Evolutionary conservation across 768 basidiomycete species (phyloP), one percentile per base, ranked within the genome.

Genomic region (Lentinula sp.): DNA sequence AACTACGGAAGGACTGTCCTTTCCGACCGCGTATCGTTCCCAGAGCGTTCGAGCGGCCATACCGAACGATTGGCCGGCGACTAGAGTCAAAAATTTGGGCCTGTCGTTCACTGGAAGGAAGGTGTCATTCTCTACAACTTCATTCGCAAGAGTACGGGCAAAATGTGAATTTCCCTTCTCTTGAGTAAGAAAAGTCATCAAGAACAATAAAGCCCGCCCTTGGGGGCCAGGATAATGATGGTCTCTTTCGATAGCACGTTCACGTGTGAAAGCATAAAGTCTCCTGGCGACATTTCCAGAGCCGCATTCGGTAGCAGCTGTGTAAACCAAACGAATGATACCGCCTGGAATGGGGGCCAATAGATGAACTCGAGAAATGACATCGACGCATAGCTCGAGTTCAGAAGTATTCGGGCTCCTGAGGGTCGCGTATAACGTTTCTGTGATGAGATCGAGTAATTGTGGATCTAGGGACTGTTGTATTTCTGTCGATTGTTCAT

Each of bases 41-140:
- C 86, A 90, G 16, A 90, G 75, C 7, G 67, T 65, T 18, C 85
- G 76, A 21, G 86, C 81, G 15, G 78, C 68, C 5, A 63, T 68
- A 4, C 78, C 77, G 50, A 83, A 79, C 7, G 86, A 84, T 23
- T 71, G 68, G 28, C 69, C 65, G 1, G 85, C 86, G 6, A 72
- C 63, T 16, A 76, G 62, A 0, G 75, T 65, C 60, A 90, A 80
- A 63, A 89, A 80, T 5, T 67, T 68, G 3, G 79, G 76, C n/a
- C 85, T 81, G 62, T 72, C 72, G 37, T 75, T 67, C 3, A 75
- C 64, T 2, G 80, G 78, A 48, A 90, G 68, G 2, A 70, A 67
- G 10, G 79, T 70, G 48, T 74, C 66, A 13, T 71, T 58, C 2
- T 79, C 73, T 1, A 79, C 75, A 3, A 83, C 76, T 57, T 88